Evolutionary conservation across 495 filamentous ascomycete genomes (phyloP), one percentile per base, ranked within the genome.

Genomic region (Penicillium dipodomyicola): DNA sequence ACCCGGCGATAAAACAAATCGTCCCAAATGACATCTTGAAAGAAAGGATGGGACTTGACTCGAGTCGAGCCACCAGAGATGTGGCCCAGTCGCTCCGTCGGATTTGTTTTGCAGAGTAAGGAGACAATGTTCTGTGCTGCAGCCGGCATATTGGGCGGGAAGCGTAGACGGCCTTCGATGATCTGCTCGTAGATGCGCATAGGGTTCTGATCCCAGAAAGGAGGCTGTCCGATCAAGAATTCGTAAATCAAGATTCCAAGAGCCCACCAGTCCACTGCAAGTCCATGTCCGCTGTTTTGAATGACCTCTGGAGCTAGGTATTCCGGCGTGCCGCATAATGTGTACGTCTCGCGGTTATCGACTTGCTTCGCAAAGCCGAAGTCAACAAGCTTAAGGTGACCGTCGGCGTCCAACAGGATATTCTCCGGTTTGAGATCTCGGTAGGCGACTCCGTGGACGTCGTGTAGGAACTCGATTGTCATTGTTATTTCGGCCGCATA

Each of bases 211-310:
- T 96, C 90, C 89, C 93, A 98, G 72, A 98, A 98, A 2, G 94
- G 94, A 6, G 94, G 94, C 64, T 96, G 95, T 35, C 94, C 94
- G 4, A 94, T 91, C 25, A 97, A 77, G 65, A 98, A 96, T 67
- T 98, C 94, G 70, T 95, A 97, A 52, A 97, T 90, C 49, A 98
- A 72, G 60, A 98, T 96, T 6, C 94, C 94, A 59, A 97, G 78
- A 7, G 94, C 95, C 94, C 94, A 98, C 94, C 94, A 98, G 72
- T 98, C 94, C n/a, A 98, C 94, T 1, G 94, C 93, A 35, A 90
- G 90, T 29, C 90, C 92, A 67, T 98, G 94, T 14, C 92, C 92
- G 66, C 91, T 93, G 69, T 92, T 95, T 60, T 92, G 88, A 55
- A 98, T 97, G 19, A 97, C 92, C 75, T 98, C 94, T 2, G 94